Base-by-base conservation (phyloP, 805 yeast species). In the Nakazawaea siamensis region DNA sequence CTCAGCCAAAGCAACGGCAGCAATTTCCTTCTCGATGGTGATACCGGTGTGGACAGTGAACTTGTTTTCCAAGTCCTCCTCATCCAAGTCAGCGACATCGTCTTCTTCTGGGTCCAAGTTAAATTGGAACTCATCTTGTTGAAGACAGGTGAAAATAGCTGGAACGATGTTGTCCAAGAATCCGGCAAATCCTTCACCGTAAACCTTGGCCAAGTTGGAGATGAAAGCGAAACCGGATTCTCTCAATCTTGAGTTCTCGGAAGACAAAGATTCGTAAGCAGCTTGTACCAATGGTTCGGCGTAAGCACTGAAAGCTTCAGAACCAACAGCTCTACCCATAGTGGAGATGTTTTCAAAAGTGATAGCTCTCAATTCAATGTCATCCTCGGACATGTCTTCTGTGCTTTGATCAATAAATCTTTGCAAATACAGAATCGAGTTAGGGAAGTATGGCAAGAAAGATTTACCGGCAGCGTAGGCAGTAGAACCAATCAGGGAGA, bases 311-410 rank as follows among this genome's bases (percentile, higher is more conserved):
- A 92, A 92, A 0, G 86, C 68, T 48, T 81, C 90, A 37, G 92
- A 81, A 43, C 97, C 95, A 40, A 92, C 97, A 38, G 99, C 97
- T 58, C 88, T 76, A 37, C 95, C 97, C 82, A 92, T 79, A 12
- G 96, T 81, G 29, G 96, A 83, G 46, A 92, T 74, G 52, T 92
- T 82, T 66, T 92, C 99, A 47, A 92, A 80, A 35, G 97, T 85
- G 55, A 78, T 71, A 24, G 95, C 96, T 58, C 94, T 76, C 50
- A 92, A 74, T 62, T 87, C 95, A 45, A 85, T 77, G 51, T 87
- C 95, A 43, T 84, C 94, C 49, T 86, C 96, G 42, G 81, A 66
- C 68, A 84, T 65, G 46, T 87, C 94, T 45, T 80, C 87, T 38
- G 76, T 65, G 42, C 68, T 66, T 34, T 80, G 77, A 44, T 78